A percentile compares a stretch with the other conserved stretches of the same genome.
phyloP scores from a whole-genome alignment of 805 yeast species.

The Saturnispora diversa region DNA sequence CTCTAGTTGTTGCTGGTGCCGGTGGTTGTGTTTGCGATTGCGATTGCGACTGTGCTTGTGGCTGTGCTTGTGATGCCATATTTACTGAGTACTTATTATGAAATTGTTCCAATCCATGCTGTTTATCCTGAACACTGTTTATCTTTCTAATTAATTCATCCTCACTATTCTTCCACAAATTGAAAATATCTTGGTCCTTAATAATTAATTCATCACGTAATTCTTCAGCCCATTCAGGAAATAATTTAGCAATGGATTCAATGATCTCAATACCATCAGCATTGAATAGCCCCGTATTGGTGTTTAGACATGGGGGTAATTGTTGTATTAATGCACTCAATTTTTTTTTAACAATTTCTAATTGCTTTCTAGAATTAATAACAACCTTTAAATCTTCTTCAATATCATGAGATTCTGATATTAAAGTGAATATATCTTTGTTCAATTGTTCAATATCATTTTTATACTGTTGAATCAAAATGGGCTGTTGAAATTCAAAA shows the following conservation, averaged over 20 bases:
- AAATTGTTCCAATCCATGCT: background rate
- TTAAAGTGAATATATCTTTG: slow-evolving; percentile 22
- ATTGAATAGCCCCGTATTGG: slow-evolving; percentile 25
- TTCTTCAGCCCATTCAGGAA: slow-evolving; percentile 28
- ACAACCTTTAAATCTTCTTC: slow-evolving; percentile 30
- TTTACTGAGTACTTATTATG: too few species aligned
- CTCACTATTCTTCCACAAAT: slow-evolving; percentile 26
- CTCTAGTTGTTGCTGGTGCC: too few species aligned
- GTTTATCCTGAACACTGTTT: slow-evolving; percentile 5
- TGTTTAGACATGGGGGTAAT: slow-evolving; percentile 20
- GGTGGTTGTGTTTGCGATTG: too few species aligned
- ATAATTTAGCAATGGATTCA: slow-evolving; percentile 19
- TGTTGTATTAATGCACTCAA: slow-evolving; percentile 21
- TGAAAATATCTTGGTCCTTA: slow-evolving; percentile 9
- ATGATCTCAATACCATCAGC: slow-evolving; percentile 24
- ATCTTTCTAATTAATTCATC: slow-evolving; percentile 21
- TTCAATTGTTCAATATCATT: slow-evolving; percentile 23
- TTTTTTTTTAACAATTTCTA: slow-evolving; percentile 22
- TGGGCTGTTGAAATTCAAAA: slow-evolving; percentile 14
- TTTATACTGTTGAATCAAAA: slow-evolving; percentile 16
- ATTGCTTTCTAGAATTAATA: slow-evolving; percentile 21
- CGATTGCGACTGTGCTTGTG: too few species aligned
- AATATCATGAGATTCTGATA: slow-evolving; percentile 24
- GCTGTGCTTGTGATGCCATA: too few species aligned
- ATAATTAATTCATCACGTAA: slow-evolving; percentile 16